phyloP scores from a whole-genome alignment of 2,329 filamentous ascomycete genomes.

The Colletotrichum graminicola region DNA sequence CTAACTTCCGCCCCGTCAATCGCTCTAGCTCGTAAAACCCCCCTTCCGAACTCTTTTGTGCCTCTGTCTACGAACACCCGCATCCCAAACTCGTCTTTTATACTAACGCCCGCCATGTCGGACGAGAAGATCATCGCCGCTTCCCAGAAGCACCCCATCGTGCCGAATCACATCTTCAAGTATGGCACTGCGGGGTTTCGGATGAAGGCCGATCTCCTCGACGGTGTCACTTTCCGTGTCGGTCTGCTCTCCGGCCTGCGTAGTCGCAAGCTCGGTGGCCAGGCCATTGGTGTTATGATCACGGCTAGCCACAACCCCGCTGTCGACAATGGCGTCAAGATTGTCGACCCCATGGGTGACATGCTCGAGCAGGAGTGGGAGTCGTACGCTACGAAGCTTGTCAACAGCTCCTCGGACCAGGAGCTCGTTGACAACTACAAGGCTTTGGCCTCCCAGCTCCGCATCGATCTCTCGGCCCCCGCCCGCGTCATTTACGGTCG shows the following conservation, averaged over 20 bases:
- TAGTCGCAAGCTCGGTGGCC: constrained; percentile 88
- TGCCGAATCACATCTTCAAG: constrained; percentile 67
- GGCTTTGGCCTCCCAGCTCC: constrained; percentile 79
- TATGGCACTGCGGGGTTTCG: constrained; percentile 78
- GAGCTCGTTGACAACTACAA: constrained; percentile 82
- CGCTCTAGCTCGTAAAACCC: not conserved
- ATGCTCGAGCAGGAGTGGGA: constrained; percentile 99
- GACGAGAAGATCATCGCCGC: constrained; percentile 68
- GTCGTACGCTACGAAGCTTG: constrained; percentile 85
- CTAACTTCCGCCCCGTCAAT: constrained; percentile 16
- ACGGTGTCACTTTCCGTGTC: constrained; percentile 92
- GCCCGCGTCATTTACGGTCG: constrained; percentile 90
- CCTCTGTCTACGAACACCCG: constrained; percentile 16
- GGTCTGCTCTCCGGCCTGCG: constrained; percentile 89
- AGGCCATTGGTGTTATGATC: constrained; percentile 96
- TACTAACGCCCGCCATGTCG: constrained; percentile 55
- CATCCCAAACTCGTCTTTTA: constrained; percentile 6
- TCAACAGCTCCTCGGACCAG: constrained; percentile 84
- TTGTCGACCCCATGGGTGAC: constrained; percentile 97
- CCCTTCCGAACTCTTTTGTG: not conserved
- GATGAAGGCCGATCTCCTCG: constrained; percentile 82
- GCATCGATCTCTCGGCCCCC: constrained; percentile 77
- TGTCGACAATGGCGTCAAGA: constrained; percentile 91
- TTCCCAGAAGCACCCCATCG: constrained; percentile 72
- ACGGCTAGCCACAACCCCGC: constrained; percentile 94